These are phyloP conservation scores for Cardiosporidium cionae DNA, from an alignment of 169 alveolate genomes.

Conservation along the genomic window DNA sequence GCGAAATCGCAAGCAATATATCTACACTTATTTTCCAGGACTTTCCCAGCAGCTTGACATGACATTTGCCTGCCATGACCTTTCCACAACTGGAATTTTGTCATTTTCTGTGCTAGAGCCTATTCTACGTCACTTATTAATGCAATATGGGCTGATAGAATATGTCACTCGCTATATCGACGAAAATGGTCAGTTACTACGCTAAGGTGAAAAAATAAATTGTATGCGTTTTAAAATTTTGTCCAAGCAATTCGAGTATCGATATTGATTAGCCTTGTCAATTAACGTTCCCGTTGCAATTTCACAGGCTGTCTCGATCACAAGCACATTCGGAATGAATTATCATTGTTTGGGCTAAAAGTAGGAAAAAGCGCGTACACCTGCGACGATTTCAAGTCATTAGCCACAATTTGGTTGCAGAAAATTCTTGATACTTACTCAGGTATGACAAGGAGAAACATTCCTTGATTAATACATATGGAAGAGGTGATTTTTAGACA, in stretches of 20 bases:
- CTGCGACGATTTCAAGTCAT: slow-evolving; percentile 54
- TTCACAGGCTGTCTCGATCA: slow-evolving; percentile 50
- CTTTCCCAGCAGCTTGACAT: slow-evolving; percentile 59
- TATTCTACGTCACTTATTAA: slow-evolving; percentile 59
- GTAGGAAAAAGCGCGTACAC: slow-evolving; percentile 47
- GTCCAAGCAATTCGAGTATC: background rate
- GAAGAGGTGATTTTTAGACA: background rate
- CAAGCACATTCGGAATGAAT: slow-evolving; percentile 46
- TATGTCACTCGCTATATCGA: slow-evolving; percentile 53
- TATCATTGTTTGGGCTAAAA: slow-evolving; percentile 40
- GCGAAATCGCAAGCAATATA: slow-evolving; percentile 25
- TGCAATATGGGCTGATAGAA: slow-evolving; percentile 65
- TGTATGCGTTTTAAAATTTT: background rate
- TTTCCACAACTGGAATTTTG: slow-evolving; percentile 49
- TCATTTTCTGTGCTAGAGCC: slow-evolving; percentile 63
- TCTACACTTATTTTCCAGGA: slow-evolving; percentile 55
- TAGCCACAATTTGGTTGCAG: slow-evolving; percentile 64
- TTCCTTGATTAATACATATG: background rate
- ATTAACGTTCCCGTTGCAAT: no score
- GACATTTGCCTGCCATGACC: slow-evolving; percentile 62
- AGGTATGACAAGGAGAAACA: slow-evolving; percentile 3
- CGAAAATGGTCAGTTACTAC: slow-evolving; percentile 38
- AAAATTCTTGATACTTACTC: slow-evolving; percentile 58
- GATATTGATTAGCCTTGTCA: no score
- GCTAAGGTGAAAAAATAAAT: background rate